Evolutionary conservation across 2,329 filamentous ascomycete genomes (phyloP).

Genomic region (Fusarium aywerte): DNA sequence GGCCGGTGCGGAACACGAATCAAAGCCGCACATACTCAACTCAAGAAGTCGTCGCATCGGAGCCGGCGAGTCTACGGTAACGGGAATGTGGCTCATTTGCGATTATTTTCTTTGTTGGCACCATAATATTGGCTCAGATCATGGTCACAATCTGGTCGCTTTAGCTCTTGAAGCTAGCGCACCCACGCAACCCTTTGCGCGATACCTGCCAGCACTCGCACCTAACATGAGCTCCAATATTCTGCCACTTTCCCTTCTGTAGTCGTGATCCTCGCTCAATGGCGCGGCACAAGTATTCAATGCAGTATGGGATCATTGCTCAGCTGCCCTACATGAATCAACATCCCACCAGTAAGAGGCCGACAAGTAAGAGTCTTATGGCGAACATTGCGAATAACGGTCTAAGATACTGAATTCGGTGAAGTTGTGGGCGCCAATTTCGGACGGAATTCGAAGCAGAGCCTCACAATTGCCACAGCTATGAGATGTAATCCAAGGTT

Average conservation of each 20-base stretch:
- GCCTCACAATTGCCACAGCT: constrained; percentile 26
- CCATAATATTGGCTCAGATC: constrained; percentile 28
- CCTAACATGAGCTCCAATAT: constrained; percentile 16
- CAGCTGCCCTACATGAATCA: constrained; percentile 17
- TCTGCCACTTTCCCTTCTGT: constrained; percentile 20
- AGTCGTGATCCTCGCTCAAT: constrained; percentile 24
- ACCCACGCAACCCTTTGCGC: constrained; percentile 14
- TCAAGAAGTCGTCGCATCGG: constrained; percentile 3
- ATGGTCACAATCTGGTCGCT: constrained; percentile 27
- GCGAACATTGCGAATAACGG: constrained; percentile 21
- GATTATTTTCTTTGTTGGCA: constrained; percentile 21
- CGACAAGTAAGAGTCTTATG: constrained; percentile 31
- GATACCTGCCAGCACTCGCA: constrained; percentile 12
- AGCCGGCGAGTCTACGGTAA: constrained; percentile 13
- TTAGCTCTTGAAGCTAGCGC: constrained; percentile 34
- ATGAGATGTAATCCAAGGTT: constrained; percentile 14
- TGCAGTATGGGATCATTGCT: constrained; percentile 12
- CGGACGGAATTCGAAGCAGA: constrained; percentile 26
- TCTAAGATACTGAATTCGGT: constrained; percentile 18
- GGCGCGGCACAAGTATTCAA: constrained; percentile 2
- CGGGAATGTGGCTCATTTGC: constrained; percentile 24
- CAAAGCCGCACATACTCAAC: constrained; percentile 3
- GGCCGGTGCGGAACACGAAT: constrained; percentile 22
- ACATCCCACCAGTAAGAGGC: constrained; percentile 34
- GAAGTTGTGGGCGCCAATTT: constrained; percentile 12